A percentile compares a stretch with the other conserved stretches of the same genome.
phyloP scores from a whole-genome alignment of 169 alveolate species.

The Babesia gibsoni region DNA sequence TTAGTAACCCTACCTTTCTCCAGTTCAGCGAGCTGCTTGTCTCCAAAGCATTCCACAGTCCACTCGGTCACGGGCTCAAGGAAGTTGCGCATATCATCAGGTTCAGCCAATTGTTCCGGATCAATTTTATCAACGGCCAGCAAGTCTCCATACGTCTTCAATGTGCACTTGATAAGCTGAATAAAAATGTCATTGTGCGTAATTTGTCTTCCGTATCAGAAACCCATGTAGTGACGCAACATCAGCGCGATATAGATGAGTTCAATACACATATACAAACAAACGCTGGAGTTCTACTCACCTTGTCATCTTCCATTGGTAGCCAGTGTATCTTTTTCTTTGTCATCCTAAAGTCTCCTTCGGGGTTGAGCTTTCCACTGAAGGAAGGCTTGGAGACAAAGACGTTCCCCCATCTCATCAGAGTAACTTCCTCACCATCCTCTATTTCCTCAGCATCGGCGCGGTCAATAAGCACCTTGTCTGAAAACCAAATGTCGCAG shows the following conservation, averaged over 20 bases:
- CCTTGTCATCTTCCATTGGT: slow-evolving; percentile 69
- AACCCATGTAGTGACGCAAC: no score
- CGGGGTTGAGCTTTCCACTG: slow-evolving; percentile 78
- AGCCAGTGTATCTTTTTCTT: slow-evolving; percentile 91
- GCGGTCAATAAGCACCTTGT: slow-evolving; percentile 80
- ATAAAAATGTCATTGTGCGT: slow-evolving; percentile 1
- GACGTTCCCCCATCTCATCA: slow-evolving; percentile 96
- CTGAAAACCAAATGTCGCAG: slow-evolving; percentile 73
- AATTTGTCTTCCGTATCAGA: no score
- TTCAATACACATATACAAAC: no score
- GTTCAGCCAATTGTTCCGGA: slow-evolving; percentile 79
- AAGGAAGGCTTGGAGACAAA: slow-evolving; percentile 74
- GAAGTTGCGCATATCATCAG: slow-evolving; percentile 49
- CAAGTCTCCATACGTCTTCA: slow-evolving; percentile 92
- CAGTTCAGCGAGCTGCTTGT: slow-evolving; percentile 69
- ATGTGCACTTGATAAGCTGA: slow-evolving; percentile 70
- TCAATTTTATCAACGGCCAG: slow-evolving; percentile 89
- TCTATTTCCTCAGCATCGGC: slow-evolving; percentile 88
- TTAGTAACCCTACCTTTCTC: slow-evolving; percentile 33
- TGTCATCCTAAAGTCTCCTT: slow-evolving; percentile 90
- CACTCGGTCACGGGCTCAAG: slow-evolving; percentile 69
- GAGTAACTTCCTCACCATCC: slow-evolving; percentile 92
- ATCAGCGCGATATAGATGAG: no score
- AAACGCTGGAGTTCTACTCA: no score
- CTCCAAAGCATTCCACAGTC: slow-evolving; percentile 82